A percentile compares a stretch with the other conserved stretches of the same genome.
Evolutionary conservation across 2,329 filamentous ascomycete genomes (phyloP).

Genomic region (Colletotrichum musae): DNA sequence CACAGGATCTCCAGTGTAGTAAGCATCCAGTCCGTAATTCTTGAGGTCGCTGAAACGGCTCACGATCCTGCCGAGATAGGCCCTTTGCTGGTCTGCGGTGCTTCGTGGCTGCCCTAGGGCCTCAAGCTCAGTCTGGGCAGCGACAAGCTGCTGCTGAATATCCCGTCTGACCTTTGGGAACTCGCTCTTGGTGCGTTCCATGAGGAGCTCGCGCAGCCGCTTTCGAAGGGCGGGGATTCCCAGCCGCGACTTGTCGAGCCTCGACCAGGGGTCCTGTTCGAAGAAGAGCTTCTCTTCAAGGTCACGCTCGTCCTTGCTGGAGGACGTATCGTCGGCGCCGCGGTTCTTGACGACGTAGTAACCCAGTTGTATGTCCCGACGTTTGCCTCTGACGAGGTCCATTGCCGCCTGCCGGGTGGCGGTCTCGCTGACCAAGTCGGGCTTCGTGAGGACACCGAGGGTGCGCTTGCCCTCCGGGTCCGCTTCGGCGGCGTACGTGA

Average conservation of each 20-base stretch:
- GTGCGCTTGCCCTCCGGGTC: constrained; percentile 60
- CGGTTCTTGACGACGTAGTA: constrained; percentile 47
- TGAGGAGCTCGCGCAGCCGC: constrained; percentile 46
- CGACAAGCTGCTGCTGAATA: constrained; percentile 31
- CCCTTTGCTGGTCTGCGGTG: constrained; percentile 50
- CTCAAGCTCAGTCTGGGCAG: no score
- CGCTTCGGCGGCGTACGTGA: constrained; percentile 52
- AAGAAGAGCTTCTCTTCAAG: constrained; percentile 16
- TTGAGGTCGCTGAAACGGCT: constrained; percentile 48
- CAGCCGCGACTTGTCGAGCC: constrained; percentile 43
- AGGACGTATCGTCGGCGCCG: constrained; percentile 42
- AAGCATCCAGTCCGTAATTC: constrained; percentile 51
- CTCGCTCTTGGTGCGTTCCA: constrained; percentile 47
- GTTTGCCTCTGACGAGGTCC: constrained; percentile 41
- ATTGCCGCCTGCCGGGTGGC: constrained; percentile 40
- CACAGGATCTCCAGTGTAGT: constrained; percentile 50
- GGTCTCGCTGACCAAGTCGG: constrained; percentile 54
- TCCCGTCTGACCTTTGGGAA: constrained; percentile 48
- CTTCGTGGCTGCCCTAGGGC: constrained; percentile 50
- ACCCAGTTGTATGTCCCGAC: constrained; percentile 42
- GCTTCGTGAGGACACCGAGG: constrained; percentile 63
- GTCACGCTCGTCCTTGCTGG: constrained; percentile 9
- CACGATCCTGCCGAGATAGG: constrained; percentile 53
- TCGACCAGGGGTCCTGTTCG: constrained; percentile 33
- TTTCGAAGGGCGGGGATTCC: constrained; percentile 45